Percentiles rank a stretch among this genome's conserved stretches.
Evolutionary conservation across 2,329 filamentous ascomycete genomes (phyloP).

Genomic region (Drechmeria coniospora): DNA sequence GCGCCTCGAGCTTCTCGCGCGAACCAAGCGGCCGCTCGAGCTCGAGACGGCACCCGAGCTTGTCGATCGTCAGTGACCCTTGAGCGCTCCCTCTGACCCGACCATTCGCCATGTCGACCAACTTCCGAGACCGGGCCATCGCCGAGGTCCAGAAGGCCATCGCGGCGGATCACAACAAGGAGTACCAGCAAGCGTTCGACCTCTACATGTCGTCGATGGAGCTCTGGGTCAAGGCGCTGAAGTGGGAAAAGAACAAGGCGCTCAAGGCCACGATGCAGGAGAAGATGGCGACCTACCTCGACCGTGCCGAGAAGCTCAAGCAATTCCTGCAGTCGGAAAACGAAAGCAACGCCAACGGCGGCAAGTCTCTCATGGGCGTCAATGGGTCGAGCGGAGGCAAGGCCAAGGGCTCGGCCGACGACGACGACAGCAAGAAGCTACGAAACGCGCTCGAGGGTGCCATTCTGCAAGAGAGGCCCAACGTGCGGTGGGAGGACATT

Average conservation of each 20-base stretch:
- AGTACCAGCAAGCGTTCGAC: constrained; percentile 95
- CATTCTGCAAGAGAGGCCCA: constrained; percentile 88
- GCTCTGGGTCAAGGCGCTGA: constrained; percentile 95
- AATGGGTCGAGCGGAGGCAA: constrained; percentile 54
- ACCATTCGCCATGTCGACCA: constrained; percentile 59
- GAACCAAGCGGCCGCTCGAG: too few relatives aligned
- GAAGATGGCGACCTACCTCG: constrained; percentile 95
- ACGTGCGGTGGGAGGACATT: constrained; percentile 96
- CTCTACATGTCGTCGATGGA: constrained; percentile 92
- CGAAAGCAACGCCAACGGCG: constrained; percentile 53
- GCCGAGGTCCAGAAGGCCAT: constrained; percentile 96
- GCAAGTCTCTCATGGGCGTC: constrained; percentile 46
- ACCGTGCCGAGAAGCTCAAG: constrained; percentile 96
- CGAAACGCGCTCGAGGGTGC: constrained; percentile 80
- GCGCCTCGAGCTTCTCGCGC: too few relatives aligned
- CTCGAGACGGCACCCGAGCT: too few relatives aligned
- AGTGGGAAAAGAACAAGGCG: constrained; percentile 98
- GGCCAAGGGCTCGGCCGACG: constrained; percentile 49
- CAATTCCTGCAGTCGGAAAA: constrained; percentile 66
- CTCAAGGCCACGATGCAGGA: constrained; percentile 95
- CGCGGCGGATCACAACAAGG: constrained; percentile 83
- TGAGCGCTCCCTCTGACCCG: neutral
- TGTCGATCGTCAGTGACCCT: too few relatives aligned
- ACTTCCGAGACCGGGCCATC: constrained; percentile 94
- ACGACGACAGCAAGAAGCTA: constrained; percentile 92